phyloP scores from a whole-genome alignment of 257 asterid genomes.

The Petunia axillaris region DNA sequence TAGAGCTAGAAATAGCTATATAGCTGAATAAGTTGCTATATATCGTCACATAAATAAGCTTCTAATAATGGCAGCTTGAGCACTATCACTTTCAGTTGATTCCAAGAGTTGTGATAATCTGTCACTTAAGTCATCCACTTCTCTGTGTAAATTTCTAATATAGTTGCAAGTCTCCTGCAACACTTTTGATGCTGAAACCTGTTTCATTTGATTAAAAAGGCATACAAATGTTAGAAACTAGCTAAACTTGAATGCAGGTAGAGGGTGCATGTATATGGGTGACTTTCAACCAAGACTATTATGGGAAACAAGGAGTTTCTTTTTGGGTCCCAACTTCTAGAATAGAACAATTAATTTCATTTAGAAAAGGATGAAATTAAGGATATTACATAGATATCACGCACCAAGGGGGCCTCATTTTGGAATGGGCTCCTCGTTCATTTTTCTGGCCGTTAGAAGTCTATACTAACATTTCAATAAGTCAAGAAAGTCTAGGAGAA shows the following conservation, averaged over 20 bases:
- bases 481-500: constrained; percentile 17
- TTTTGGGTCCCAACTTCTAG: neutral
- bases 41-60: constrained; percentile 73
- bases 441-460: neutral
- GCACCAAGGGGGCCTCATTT: neutral
- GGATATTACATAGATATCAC: neutral
- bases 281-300: constrained; percentile 8
- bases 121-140: constrained; percentile 86
- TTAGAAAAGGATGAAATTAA: neutral
- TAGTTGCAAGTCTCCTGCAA: constrained; percentile 97
- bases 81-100: constrained; percentile 76
- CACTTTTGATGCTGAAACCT: constrained; percentile 93
- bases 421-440: neutral
- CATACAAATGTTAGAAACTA: constrained; percentile 9
- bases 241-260: neutral
- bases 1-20: neutral
- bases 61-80: constrained; percentile 91
- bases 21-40: neutral
- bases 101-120: constrained; percentile 79
- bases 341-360: neutral
- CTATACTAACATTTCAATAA: neutral
- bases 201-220: constrained; percentile 23
- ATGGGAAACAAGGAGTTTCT: neutral
- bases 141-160: constrained; percentile 79
- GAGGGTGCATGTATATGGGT: neutral